Percentiles rank a stretch among this genome's conserved stretches.
These are phyloP conservation scores for Cyclostephanos invisitatus DNA, from an alignment of 108 stramenopile species.

Conservation along the genomic window DNA sequence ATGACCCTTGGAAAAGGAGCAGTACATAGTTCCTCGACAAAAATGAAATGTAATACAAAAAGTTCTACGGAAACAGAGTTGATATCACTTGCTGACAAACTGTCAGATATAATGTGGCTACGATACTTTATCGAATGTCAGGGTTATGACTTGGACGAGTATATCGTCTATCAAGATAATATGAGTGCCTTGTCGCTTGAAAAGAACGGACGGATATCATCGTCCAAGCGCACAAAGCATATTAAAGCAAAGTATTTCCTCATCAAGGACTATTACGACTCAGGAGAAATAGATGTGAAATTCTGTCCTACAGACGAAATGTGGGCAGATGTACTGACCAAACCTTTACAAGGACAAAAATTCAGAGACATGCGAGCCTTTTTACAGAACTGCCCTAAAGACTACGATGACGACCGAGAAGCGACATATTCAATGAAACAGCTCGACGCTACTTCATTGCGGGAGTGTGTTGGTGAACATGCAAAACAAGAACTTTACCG, in stretches of 20 bases:
- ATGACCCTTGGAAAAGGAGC: constrained; percentile 51
- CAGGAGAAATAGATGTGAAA: background rate
- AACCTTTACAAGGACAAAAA: too few species aligned
- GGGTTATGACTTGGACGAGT: constrained; percentile 34
- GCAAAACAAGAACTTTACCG: too few species aligned
- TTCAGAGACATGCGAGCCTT: constrained; percentile 1
- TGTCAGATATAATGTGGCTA: constrained; percentile 44
- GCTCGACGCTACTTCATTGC: too few species aligned
- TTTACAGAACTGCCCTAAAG: background rate
- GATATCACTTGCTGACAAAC: constrained; percentile 13
- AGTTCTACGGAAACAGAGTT: background rate
- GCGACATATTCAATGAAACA: too few species aligned
- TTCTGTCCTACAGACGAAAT: constrained; percentile 5
- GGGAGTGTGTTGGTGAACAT: too few species aligned
- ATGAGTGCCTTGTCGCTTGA: too few species aligned
- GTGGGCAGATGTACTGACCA: constrained; percentile 19
- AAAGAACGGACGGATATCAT: constrained; percentile 15
- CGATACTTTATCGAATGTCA: constrained; percentile 47
- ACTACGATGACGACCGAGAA: constrained; percentile 8
- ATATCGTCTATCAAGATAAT: constrained; percentile 32
- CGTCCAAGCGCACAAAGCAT: background rate
- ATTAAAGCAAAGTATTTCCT: too few species aligned
- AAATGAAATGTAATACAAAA: too few species aligned
- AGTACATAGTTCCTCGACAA: background rate
- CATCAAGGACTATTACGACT: too few species aligned